phyloP scores from a whole-genome alignment of 345 rosid genomes.

The Lepidium africanum region DNA sequence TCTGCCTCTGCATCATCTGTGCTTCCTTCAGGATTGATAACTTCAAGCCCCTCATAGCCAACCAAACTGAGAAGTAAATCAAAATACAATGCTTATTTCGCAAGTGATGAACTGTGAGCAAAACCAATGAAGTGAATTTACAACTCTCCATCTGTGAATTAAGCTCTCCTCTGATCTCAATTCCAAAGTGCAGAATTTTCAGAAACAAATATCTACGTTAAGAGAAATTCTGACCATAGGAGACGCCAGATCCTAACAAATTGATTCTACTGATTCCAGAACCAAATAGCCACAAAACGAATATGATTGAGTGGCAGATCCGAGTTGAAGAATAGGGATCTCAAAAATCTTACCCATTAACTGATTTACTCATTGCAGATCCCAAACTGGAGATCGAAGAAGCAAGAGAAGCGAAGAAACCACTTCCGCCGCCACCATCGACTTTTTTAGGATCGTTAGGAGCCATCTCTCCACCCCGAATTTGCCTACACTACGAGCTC shows the following conservation, averaged over 20 bases:
- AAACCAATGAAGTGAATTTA: neutral
- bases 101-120: constrained; percentile 7
- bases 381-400: constrained; percentile 64
- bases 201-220: neutral
- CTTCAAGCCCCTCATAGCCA: constrained; percentile 91
- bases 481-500: neutral
- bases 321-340: constrained; percentile 24
- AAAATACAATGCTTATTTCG: neutral
- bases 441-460: constrained; percentile 56
- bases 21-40: constrained; percentile 93
- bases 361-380: constrained; percentile 82
- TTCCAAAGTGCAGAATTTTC: neutral
- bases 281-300: neutral
- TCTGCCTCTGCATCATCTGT: constrained; percentile 94
- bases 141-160: neutral
- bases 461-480: constrained; percentile 43
- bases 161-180: neutral
- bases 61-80: constrained; percentile 39
- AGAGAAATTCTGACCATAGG: neutral
- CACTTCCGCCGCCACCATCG: constrained; percentile 35
- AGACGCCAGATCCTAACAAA: neutral
- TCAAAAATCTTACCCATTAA: constrained; percentile 58
- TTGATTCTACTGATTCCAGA: neutral
- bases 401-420: constrained; percentile 84
- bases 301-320: constrained; percentile 13